phyloP scores from a whole-genome alignment of 257 asterid genomes.

The Nicotiana sylvestris region DNA sequence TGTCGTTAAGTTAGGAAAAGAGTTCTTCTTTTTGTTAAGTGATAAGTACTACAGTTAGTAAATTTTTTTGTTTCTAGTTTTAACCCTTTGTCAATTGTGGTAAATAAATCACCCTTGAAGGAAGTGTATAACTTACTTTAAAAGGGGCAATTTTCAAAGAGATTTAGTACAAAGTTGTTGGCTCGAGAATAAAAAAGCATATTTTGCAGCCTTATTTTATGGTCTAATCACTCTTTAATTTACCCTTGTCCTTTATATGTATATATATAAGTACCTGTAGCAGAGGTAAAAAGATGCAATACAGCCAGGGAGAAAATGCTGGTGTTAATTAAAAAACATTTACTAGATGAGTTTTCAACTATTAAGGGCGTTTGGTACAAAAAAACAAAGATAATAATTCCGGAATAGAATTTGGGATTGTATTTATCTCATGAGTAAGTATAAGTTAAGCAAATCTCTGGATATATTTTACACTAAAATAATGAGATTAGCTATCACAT shows the following conservation, averaged over 20 bases:
- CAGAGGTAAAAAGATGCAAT: not conserved
- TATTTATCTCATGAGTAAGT: no score
- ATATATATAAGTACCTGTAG: not conserved
- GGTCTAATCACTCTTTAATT: not conserved
- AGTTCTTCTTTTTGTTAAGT: no score
- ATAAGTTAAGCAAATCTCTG: no score
- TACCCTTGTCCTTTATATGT: not conserved
- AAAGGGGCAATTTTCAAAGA: not conserved
- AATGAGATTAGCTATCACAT: no score
- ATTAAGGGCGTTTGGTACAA: no score
- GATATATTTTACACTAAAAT: no score
- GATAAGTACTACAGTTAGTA: no score
- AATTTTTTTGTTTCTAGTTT: not conserved
- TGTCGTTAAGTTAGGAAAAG: not conserved
- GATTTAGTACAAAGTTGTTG: constrained; percentile 14
- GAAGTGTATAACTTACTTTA: not conserved
- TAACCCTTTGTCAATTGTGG: not conserved
- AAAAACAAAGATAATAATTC: no score
- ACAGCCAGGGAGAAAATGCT: not conserved
- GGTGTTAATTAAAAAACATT: no score
- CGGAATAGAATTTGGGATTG: no score
- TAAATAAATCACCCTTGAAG: not conserved
- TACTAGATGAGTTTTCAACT: no score
- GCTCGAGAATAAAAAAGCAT: constrained; percentile 21
- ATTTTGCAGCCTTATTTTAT: constrained; percentile 14